Conservation (phyloP, 2,329 filamentous ascomycete species). For the Trichoderma sp. region DNA sequence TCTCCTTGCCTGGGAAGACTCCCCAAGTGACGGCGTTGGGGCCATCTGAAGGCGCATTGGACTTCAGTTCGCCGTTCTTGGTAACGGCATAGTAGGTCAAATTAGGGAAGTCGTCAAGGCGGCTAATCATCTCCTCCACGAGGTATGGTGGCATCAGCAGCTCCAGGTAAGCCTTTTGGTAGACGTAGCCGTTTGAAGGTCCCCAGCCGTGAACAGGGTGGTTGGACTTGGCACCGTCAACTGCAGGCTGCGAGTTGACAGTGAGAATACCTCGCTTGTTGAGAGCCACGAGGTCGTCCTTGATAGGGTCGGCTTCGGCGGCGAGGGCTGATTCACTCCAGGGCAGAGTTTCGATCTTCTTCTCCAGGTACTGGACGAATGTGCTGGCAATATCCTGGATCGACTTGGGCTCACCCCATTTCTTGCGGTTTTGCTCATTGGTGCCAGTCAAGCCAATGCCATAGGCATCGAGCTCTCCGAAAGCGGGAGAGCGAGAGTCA, state of each 20-base stretch:
- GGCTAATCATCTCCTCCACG: conserved; percentile 70
- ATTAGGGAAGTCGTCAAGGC: conserved; percentile 74
- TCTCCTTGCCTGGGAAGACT: conserved; percentile 97
- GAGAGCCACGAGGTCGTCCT: conserved; percentile 70
- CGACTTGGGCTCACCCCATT: conserved; percentile 83
- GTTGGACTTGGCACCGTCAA: conserved; percentile 84
- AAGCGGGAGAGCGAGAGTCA: conserved; percentile 92
- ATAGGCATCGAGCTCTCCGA: conserved; percentile 91
- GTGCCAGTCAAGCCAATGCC: conserved; percentile 90
- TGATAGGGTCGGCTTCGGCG: conserved; percentile 75
- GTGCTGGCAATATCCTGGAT: conserved; percentile 77
- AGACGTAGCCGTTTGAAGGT: conserved; percentile 90
- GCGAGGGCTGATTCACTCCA: conserved; percentile 93
- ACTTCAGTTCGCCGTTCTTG: conserved; percentile 74
- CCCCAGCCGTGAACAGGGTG: conserved; percentile 92
- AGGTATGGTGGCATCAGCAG: conserved; percentile 79
- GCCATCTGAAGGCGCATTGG: conserved; percentile 79
- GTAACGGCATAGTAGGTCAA: conserved; percentile 94
- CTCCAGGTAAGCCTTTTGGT: conserved; percentile 97
- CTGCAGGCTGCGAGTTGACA: conserved; percentile 95
- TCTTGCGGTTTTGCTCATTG: conserved; percentile 91
- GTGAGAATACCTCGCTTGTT: conserved; percentile 87
- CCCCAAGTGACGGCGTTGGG: conserved; percentile 99
- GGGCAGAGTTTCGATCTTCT: conserved; percentile 76
- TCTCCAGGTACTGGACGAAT: conserved; percentile 81